These are phyloP conservation scores for Sorghum bicolor DNA, from an alignment of 176 grass and related monocot species.

Conservation along the genomic window Sorghum_bicolor_NCBIv3 NC_012870.2:59359501-59360000, in stretches of 20 bases:
- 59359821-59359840: slow-evolving; percentile 30
- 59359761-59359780: slow-evolving; percentile 28
- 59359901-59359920: slow-evolving; percentile 45
- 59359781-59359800: slow-evolving; percentile 23
- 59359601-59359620: slow-evolving; percentile 70
- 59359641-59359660: slow-evolving; percentile 61
- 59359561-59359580: slow-evolving; percentile 66
- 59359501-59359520: background rate
- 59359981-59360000: background rate
- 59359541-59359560: slow-evolving; percentile 44
- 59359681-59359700: slow-evolving; percentile 43
- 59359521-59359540: background rate
- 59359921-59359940: slow-evolving; percentile 49
- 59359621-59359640: slow-evolving; percentile 54
- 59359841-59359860: slow-evolving; percentile 57
- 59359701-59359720: slow-evolving; percentile 14
- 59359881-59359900: slow-evolving; percentile 54
- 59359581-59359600: slow-evolving; percentile 61
- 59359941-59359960: background rate
- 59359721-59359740: slow-evolving; percentile 21
- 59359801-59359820: slow-evolving; percentile 37
- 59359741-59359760: slow-evolving; percentile 31
- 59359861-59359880: slow-evolving; percentile 68
- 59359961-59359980: background rate
- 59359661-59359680: slow-evolving; percentile 60